Evolutionary conservation across 148 eudicot species (phyloP).

Genomic region (Selenicereus undatus): DNA sequence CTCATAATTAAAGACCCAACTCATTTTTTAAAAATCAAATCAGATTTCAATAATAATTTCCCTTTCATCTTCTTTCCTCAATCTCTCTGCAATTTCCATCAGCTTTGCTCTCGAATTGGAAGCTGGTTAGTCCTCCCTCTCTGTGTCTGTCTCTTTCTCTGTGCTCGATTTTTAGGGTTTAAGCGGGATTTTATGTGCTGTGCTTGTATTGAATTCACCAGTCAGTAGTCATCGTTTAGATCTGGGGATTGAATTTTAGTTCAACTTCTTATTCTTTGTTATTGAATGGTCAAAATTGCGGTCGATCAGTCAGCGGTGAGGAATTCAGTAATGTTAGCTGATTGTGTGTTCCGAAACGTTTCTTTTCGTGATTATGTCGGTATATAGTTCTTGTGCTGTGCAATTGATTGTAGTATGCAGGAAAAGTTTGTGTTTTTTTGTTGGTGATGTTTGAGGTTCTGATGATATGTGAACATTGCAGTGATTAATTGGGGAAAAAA

Average conservation of each 20-base stretch:
- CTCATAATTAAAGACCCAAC: neutral
- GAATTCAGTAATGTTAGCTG: neutral
- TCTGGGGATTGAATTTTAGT: conserved; percentile 15
- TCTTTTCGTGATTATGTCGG: neutral
- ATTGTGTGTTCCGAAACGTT: neutral
- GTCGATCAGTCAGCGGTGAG: neutral
- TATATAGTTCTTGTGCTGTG: neutral
- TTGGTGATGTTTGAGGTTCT: conserved; percentile 5
- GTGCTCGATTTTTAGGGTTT: conserved; percentile 8
- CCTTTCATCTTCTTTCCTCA: neutral
- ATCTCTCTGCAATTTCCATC: conserved; percentile 9
- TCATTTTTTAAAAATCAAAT: neutral
- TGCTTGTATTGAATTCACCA: conserved; percentile 8
- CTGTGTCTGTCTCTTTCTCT: neutral
- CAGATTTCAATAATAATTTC: neutral
- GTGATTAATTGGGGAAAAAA: conserved; percentile 29
- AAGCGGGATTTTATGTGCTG: neutral
- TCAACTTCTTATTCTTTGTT: neutral
- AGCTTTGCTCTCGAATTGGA: neutral
- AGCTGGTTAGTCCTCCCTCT: neutral
- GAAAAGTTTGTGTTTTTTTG: neutral
- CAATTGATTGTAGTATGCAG: neutral
- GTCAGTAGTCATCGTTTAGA: neutral
- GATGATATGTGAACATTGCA: conserved; percentile 22
- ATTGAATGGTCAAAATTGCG: neutral